Evolutionary conservation across 495 filamentous ascomycete genomes (phyloP).

Genomic region (Xylaria scruposa): DNA sequence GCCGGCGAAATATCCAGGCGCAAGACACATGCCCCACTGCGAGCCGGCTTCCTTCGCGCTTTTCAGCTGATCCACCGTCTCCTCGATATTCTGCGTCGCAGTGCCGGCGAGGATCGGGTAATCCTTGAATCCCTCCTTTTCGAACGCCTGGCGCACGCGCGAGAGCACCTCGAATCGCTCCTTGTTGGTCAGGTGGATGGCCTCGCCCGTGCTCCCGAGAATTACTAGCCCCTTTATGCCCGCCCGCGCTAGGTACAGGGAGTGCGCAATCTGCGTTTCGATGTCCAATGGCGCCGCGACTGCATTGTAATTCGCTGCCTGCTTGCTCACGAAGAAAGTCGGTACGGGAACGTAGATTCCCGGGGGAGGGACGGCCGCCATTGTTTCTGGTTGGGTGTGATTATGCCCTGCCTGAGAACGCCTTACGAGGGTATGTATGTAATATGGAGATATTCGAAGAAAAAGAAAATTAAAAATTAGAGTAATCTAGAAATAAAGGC

Average conservation of each 20-base stretch:
- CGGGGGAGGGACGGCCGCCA: constrained; percentile 41
- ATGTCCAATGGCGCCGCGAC: constrained; percentile 54
- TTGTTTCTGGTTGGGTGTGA: background rate
- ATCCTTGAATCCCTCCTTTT: constrained; percentile 61
- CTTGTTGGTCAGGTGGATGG: constrained; percentile 64
- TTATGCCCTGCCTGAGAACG: background rate
- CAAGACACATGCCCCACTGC: constrained; percentile 66
- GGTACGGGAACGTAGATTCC: constrained; percentile 55
- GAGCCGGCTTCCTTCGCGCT: constrained; percentile 65
- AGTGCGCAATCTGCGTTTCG: constrained; percentile 62
- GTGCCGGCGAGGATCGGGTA: constrained; percentile 75
- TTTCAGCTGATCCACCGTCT: constrained; percentile 64
- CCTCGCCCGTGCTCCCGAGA: constrained; percentile 73
- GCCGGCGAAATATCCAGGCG: constrained; percentile 63
- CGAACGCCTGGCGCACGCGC: constrained; percentile 58
- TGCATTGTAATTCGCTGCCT: constrained; percentile 32
- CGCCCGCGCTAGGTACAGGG: constrained; percentile 64
- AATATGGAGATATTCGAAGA: too few relatives aligned
- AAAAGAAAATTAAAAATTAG: background rate
- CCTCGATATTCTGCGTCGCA: constrained; percentile 66
- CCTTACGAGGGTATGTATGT: background rate
- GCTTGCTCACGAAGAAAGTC: constrained; percentile 50
- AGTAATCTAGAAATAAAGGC: background rate
- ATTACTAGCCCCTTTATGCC: constrained; percentile 71
- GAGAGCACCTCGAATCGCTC: constrained; percentile 65